Evolutionary conservation across 2,329 filamentous ascomycete genomes (phyloP).

Genomic region (Beauveria varroae): DNA sequence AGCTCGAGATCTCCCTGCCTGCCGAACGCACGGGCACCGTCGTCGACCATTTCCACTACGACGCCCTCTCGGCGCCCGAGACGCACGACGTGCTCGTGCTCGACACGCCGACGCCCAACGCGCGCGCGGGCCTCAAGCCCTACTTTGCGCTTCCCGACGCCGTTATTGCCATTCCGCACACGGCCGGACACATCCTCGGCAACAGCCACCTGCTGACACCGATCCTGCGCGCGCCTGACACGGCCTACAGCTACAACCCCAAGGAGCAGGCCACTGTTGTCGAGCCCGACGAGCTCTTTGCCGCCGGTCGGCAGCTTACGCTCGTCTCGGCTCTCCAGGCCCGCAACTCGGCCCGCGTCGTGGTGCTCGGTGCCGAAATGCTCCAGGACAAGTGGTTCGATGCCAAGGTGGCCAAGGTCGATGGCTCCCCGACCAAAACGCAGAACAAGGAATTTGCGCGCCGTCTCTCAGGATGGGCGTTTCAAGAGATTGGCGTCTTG

Average conservation of each 20-base stretch:
- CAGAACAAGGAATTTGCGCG: conserved; percentile 81
- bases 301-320: conserved; percentile 72
- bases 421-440: conserved; percentile 46
- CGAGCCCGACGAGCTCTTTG: conserved; percentile 70
- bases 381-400: conserved; percentile 86
- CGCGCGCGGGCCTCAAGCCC: conserved; percentile 63
- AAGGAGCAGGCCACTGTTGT: conserved; percentile 70
- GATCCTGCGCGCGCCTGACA: conserved; percentile 72
- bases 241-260: conserved; percentile 88
- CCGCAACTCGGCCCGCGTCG: conserved; percentile 85
- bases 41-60: conserved; percentile 95
- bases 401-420: conserved; percentile 61
- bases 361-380: conserved; percentile 78
- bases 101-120: conserved; percentile 51
- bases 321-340: conserved; percentile 85
- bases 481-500: conserved; percentile 87
- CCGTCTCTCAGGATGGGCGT: conserved; percentile 86
- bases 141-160: conserved; percentile 56
- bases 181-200: conserved; percentile 75
- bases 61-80: conserved; percentile 66
- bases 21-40: conserved; percentile 76
- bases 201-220: conserved; percentile 70
- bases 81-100: conserved; percentile 84
- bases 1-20: conserved; percentile 85
- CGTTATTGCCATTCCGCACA: conserved; percentile 72